phyloP scores from a whole-genome alignment of 129 eudicot species.

The Silybum marianum region DNA sequence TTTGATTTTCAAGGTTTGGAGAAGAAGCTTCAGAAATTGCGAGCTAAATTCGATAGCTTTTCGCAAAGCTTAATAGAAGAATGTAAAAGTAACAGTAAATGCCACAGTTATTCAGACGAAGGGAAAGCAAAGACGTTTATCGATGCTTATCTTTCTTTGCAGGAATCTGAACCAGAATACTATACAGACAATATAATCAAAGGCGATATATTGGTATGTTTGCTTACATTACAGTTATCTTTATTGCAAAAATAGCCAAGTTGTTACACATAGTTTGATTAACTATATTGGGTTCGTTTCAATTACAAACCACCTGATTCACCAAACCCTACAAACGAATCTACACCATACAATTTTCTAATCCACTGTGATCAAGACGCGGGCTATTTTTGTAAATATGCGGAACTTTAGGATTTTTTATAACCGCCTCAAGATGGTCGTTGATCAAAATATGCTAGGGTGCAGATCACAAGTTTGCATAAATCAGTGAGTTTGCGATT shows the following conservation, averaged over 20 bases:
- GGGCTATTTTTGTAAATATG: too few relatives aligned
- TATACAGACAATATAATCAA: slow-evolving; percentile 59
- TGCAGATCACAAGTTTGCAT: too few relatives aligned
- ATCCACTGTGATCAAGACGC: too few relatives aligned
- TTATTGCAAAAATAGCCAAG: too few relatives aligned
- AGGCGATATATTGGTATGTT: slow-evolving; percentile 50
- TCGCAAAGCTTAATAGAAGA: slow-evolving; percentile 52
- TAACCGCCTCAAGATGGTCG: too few relatives aligned
- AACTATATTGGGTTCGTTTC: not conserved
- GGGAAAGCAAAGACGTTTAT: slow-evolving; percentile 38
- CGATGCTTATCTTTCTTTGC: slow-evolving; percentile 51
- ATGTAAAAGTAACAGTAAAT: slow-evolving; percentile 12
- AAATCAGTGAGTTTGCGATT: too few relatives aligned
- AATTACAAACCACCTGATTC: too few relatives aligned
- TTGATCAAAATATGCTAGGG: too few relatives aligned
- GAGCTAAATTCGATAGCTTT: slow-evolving; percentile 35
- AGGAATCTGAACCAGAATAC: slow-evolving; percentile 51
- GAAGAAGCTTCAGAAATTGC: slow-evolving; percentile 37
- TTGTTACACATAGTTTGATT: not conserved
- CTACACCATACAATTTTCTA: too few relatives aligned
- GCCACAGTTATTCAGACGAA: not conserved
- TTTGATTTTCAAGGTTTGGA: slow-evolving; percentile 36
- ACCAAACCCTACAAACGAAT: too few relatives aligned
- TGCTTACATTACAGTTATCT: not conserved
- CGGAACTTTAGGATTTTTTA: too few relatives aligned